Base-by-base conservation (phyloP, 495 filamentous ascomycete genomes). In the Podospora pseudocomata region DNA sequence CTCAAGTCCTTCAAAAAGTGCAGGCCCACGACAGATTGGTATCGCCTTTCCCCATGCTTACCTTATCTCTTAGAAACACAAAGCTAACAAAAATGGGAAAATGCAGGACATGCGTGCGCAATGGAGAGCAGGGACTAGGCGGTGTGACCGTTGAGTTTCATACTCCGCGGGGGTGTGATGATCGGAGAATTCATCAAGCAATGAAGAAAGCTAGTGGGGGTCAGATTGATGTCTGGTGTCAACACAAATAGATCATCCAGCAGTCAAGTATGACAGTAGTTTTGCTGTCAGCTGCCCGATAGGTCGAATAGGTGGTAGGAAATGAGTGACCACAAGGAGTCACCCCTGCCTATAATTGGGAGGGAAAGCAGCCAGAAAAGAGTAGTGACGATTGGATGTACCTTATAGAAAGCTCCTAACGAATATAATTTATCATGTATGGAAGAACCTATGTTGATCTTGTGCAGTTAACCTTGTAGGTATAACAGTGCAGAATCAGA, bases 101-200 rank as follows among this genome's bases (percentile, higher is more conserved):
- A 23, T 23, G 6, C 19, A 58, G 30, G 67, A 68, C 67, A 4
- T 68, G 67, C 49, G 67, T 68, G 28, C 7, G 3, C 5, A 49
- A 18, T n/a, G 61, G 61, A 5, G 16, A 39, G 34, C 30, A 39
- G 61, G 30, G 61, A 1, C 19, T n/a, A 1, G 67, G 61, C 23
- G 30, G 53, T 9, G 67, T 68, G 6, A 68, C 67, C 60, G 16
- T 68, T 27, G 61, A 68, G 67, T 65, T 68, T 27, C 67, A 68
- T 30, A 68, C 67, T 32, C 67, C 67, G 61, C 20, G 61, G 3
- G 64, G 53, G 30, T 68, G 67, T 32, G 28, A 56, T 34, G 67
- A 68, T 60, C 15, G 44, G 32, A 60, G 44, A 15, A 32, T 68
- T n/a, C 19, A 63, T 13, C 55, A 60, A 11, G 67, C 55, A 15